Percentiles rank a stretch among this genome's conserved stretches.
Evolutionary conservation across 176 grass and related monocot genomes (phyloP).

Genomic region (Guadua angustifolia): DNA sequence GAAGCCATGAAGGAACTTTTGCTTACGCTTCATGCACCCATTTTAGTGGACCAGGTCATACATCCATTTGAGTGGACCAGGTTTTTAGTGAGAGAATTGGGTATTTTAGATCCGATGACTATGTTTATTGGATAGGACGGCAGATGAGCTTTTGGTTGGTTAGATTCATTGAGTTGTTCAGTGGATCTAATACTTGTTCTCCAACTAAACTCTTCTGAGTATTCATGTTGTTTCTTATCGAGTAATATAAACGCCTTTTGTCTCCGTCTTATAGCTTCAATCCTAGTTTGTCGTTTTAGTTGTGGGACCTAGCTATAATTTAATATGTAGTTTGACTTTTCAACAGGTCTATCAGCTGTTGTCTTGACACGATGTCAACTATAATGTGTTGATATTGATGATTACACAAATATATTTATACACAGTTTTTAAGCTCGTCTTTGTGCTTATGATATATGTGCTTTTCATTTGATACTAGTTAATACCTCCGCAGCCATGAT

Average conservation of each 20-base stretch:
- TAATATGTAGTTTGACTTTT: conserved; percentile 18
- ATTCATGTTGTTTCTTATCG: not conserved
- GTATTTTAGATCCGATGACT: not conserved
- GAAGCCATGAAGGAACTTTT: not conserved
- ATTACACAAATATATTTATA: not conserved
- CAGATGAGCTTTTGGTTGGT: conserved; percentile 22
- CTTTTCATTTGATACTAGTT: conserved; percentile 36
- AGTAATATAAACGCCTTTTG: not conserved
- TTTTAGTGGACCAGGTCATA: not conserved
- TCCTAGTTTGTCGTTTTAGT: not conserved
- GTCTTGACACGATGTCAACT: not conserved
- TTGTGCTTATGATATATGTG: conserved; percentile 23
- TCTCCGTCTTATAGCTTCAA: not conserved
- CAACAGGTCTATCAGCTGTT: conserved; percentile 5
- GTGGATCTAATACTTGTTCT: not conserved
- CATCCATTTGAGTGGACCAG: not conserved
- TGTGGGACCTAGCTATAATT: not conserved
- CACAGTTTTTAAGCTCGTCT: conserved; percentile 20
- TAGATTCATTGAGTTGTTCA: conserved; percentile 14
- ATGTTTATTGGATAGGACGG: not conserved
- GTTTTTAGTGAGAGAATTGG: conserved; percentile 15
- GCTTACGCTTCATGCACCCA: not conserved
- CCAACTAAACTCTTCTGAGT: not conserved
- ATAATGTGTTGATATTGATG: conserved; percentile 3
- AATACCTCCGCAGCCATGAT: not conserved